Percentiles rank a stretch among this genome's conserved stretches.
phyloP scores from a whole-genome alignment of 177 flowering plant species.

The Vitis hybrid region DNA sequence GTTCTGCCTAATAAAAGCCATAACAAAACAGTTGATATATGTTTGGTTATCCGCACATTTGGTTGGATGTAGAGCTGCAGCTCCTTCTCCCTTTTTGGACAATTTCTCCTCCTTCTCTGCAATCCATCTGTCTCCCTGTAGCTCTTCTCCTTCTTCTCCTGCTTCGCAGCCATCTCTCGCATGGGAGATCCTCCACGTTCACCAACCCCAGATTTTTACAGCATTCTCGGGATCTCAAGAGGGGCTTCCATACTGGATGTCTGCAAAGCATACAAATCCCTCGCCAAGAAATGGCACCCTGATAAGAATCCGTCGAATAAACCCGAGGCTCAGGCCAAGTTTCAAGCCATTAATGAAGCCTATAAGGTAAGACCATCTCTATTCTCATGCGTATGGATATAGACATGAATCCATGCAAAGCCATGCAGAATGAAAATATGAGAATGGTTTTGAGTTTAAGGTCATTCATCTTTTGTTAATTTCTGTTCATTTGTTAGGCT shows the following conservation, averaged over 20 bases:
- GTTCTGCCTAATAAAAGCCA: slow-evolving; percentile 3
- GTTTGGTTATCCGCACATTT: slow-evolving; percentile 8
- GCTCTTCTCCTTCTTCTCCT: not conserved
- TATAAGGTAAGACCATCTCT: slow-evolving; percentile 24
- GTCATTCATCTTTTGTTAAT: not conserved
- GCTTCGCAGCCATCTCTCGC: not conserved
- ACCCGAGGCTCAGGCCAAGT: slow-evolving; percentile 26
- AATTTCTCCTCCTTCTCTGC: not conserved
- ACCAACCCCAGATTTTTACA: slow-evolving; percentile 24
- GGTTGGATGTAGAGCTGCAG: not conserved
- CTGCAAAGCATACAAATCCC: slow-evolving; percentile 43
- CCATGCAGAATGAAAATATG: not conserved
- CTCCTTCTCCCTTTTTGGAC: not conserved
- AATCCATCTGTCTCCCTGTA: not conserved
- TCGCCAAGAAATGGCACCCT: slow-evolving; percentile 42
- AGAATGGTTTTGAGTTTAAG: not conserved
- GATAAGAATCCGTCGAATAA: slow-evolving; percentile 27
- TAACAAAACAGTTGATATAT: not conserved
- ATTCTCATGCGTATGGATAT: not conserved
- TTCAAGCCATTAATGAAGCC: slow-evolving; percentile 29
- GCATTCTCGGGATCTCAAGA: slow-evolving; percentile 32
- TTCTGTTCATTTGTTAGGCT: not conserved
- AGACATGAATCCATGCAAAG: not conserved
- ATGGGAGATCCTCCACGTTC: slow-evolving; percentile 40
- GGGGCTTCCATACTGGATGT: slow-evolving; percentile 27